Conservation (phyloP, 441 rosid species). For the Pelargonium citronellum region DNA sequence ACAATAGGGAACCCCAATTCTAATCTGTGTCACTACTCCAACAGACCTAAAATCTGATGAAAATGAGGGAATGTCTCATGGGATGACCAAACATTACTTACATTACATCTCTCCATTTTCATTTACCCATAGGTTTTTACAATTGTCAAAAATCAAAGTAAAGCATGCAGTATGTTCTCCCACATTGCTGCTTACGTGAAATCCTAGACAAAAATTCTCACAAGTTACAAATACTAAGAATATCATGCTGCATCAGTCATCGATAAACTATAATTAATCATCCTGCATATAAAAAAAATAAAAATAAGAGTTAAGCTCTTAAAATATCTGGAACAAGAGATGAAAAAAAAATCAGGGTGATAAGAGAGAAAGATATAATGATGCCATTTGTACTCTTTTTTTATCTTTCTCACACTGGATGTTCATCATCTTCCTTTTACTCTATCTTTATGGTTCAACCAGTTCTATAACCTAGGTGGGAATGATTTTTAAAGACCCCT, state of each 20-base stretch:
- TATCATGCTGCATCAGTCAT: not conserved
- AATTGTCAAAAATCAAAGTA: not conserved
- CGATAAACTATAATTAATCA: not conserved
- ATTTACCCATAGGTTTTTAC: not conserved
- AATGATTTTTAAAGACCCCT: not conserved
- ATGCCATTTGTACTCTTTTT: not conserved
- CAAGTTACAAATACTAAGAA: not conserved
- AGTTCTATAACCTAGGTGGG: not conserved
- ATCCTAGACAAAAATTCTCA: not conserved
- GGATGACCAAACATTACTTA: not conserved
- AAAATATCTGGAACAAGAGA: not conserved
- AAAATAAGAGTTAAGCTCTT: not conserved
- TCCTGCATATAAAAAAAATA: not conserved
- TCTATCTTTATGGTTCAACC: not conserved
- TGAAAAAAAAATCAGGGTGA: not conserved
- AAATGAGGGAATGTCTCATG: not conserved
- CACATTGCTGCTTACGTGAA: not conserved
- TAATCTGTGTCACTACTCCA: not conserved
- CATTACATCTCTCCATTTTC: not conserved
- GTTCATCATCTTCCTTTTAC: not conserved
- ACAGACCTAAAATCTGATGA: not conserved
- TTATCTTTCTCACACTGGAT: not conserved
- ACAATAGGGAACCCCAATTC: not conserved
- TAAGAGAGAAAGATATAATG: not conserved
- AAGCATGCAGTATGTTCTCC: not conserved